Evolutionary conservation across 192 early-diverging fungal species (phyloP).

Genomic region (Thoreauomyces humboldtii): DNA sequence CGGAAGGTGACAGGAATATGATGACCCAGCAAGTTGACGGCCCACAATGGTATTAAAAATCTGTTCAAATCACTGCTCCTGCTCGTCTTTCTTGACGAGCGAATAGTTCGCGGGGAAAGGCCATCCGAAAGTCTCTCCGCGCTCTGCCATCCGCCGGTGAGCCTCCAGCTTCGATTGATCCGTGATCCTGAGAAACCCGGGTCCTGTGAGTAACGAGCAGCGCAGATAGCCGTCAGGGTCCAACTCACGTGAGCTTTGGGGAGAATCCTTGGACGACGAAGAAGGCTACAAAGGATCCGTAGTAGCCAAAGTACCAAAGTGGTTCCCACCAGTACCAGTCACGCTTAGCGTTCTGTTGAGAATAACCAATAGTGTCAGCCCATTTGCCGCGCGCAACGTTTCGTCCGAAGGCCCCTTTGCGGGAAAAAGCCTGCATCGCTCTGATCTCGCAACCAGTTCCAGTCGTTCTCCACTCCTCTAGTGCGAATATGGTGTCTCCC

Average conservation of each 20-base stretch:
- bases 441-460: background rate
- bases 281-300: conserved; percentile 30
- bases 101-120: conserved; percentile 38
- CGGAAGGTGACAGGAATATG: too few species aligned
- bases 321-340: conserved; percentile 45
- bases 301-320: conserved; percentile 40
- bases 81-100: conserved; percentile 23
- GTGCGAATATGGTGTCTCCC: too few species aligned
- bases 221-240: too few species aligned
- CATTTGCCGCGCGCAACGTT: too few species aligned
- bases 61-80: too few species aligned
- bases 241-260: conserved; percentile 26
- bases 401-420: background rate
- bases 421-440: background rate
- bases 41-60: too few species aligned
- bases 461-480: background rate
- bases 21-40: too few species aligned
- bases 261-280: conserved; percentile 31
- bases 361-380: too few species aligned
- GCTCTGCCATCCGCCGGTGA: conserved; percentile 31
- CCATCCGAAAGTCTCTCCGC: conserved; percentile 45
- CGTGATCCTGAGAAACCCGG: conserved; percentile 25
- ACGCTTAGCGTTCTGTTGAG: conserved; percentile 25
- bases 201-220: too few species aligned
- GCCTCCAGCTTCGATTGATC: conserved; percentile 34